Evolutionary conservation across 177 flowering plant genomes (phyloP).

Genomic region (Vitis hybrid): DNA sequence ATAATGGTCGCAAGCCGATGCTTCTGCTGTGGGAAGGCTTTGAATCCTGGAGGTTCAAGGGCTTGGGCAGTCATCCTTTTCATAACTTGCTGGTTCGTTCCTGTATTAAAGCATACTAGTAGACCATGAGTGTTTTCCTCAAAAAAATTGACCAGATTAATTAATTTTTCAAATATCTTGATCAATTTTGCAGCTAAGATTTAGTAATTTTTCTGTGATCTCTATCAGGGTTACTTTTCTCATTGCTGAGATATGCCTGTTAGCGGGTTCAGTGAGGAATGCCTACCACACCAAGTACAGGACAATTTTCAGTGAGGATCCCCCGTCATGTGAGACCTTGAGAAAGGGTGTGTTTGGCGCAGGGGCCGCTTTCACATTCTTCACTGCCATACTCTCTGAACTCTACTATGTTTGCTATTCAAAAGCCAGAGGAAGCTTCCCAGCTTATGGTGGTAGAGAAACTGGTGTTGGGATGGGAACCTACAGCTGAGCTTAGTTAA

Average conservation of each 20-base stretch:
- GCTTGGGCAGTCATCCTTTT: conserved; percentile 82
- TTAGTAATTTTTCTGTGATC: not conserved
- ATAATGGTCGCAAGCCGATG: conserved; percentile 77
- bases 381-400: conserved; percentile 65
- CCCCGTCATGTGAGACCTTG: conserved; percentile 62
- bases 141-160: not conserved
- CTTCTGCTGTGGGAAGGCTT: conserved; percentile 90
- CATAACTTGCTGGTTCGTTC: conserved; percentile 75
- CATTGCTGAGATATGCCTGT: conserved; percentile 76
- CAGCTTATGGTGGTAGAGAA: conserved; percentile 43
- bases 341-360: conserved; percentile 92
- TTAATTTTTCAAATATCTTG: not conserved
- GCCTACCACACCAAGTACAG: conserved; percentile 87
- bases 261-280: conserved; percentile 85
- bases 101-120: not conserved
- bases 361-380: conserved; percentile 81
- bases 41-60: conserved; percentile 79
- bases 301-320: conserved; percentile 28
- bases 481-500: conserved; percentile 34
- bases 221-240: conserved; percentile 58
- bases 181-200: not conserved
- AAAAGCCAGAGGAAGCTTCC: conserved; percentile 50
- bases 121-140: not conserved
- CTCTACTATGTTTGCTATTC: conserved; percentile 68
- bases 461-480: conserved; percentile 62